Percentiles rank a stretch among this genome's conserved stretches.
These are phyloP conservation scores for Hymenoscyphus salicellus DNA, from an alignment of 2,329 filamentous ascomycete genomes.

Conservation along the genomic window DNA sequence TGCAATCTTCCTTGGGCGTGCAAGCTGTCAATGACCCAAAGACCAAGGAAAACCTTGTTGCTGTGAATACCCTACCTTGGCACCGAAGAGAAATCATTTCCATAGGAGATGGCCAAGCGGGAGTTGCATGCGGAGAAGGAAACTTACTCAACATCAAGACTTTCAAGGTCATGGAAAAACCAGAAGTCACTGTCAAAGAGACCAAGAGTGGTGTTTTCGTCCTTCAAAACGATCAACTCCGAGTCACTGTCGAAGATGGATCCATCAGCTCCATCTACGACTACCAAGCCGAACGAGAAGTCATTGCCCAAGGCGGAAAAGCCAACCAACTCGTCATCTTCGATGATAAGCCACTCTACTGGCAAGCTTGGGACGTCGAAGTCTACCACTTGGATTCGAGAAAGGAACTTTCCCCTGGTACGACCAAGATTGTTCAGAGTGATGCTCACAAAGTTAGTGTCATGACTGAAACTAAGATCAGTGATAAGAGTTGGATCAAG, in stretches of 20 bases:
- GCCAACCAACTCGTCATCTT: constrained; percentile 92
- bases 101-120: constrained; percentile 53
- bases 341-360: constrained; percentile 95
- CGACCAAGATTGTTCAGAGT: constrained; percentile 68
- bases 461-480: constrained; percentile 81
- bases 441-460: constrained; percentile 76
- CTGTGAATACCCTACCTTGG: constrained; percentile 88
- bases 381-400: constrained; percentile 90
- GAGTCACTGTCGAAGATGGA: constrained; percentile 69
- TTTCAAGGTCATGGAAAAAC: constrained; percentile 47
- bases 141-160: constrained; percentile 50
- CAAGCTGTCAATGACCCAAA: constrained; percentile 43
- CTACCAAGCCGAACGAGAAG: constrained; percentile 66
- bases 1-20: constrained; percentile 66
- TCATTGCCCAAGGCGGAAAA: constrained; percentile 70
- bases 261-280: constrained; percentile 84
- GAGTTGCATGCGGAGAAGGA: constrained; percentile 56
- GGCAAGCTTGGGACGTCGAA: constrained; percentile 98
- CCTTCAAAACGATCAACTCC: constrained; percentile 73
- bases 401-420: constrained; percentile 66
- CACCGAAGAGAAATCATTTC: constrained; percentile 68
- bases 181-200: constrained; percentile 52
- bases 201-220: constrained; percentile 64
- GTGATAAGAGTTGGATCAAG: constrained; percentile 79
- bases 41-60: constrained; percentile 52